Evolutionary conservation across 2,329 filamentous ascomycete genomes (phyloP).

Genomic region (Cordyceps pruinosa): DNA sequence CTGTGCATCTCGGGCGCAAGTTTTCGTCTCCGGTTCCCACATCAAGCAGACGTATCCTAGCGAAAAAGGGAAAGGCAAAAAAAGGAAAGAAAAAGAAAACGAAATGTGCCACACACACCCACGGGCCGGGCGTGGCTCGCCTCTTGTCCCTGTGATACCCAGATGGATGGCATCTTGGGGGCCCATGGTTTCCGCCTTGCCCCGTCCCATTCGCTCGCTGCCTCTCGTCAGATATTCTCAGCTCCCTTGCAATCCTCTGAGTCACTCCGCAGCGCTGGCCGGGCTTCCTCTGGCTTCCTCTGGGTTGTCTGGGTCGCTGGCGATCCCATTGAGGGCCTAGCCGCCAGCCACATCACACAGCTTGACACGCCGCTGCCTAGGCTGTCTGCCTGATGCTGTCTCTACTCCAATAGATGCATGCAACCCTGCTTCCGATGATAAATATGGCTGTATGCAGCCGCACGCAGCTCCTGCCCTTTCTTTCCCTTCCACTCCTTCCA

Average conservation of each 20-base stretch:
- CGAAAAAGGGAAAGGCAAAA: no score
- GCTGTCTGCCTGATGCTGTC: conserved; percentile 11
- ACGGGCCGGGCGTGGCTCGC: neutral
- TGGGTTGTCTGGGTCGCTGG: neutral
- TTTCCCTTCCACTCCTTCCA: neutral
- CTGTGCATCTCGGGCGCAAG: neutral
- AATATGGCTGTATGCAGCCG: conserved; percentile 8
- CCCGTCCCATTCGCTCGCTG: neutral
- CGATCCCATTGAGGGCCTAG: conserved; percentile 7
- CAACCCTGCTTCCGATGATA: conserved; percentile 1
- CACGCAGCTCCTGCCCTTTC: neutral
- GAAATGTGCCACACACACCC: neutral
- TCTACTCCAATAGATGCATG: conserved; percentile 6
- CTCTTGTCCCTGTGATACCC: neutral
- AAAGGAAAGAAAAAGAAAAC: neutral
- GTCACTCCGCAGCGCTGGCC: conserved; percentile 3
- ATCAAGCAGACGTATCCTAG: no score
- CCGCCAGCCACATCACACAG: conserved; percentile 8
- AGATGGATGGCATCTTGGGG: neutral
- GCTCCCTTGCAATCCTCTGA: neutral
- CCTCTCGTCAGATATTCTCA: neutral
- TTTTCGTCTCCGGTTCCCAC: no score
- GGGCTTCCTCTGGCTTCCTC: neutral
- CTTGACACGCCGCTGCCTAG: conserved; percentile 5
- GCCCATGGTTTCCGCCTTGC: neutral